Base-by-base conservation (phyloP, 2,329 filamentous ascomycete species). In the Fusarium chaquense region DNA sequence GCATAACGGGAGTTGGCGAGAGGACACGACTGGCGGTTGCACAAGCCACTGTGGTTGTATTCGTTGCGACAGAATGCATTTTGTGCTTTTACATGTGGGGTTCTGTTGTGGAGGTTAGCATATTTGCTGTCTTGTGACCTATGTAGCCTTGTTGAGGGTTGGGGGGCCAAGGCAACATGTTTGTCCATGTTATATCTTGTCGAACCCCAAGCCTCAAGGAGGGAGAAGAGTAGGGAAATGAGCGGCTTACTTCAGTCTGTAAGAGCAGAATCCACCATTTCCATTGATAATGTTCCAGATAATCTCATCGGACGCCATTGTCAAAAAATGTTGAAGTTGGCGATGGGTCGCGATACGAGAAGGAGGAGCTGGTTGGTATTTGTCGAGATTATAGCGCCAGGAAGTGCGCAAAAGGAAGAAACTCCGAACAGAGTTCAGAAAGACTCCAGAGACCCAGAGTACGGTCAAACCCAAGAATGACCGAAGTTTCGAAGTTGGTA, bases 1-100 rank as follows among this genome's bases (percentile, higher is more conserved):
- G 95, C 95, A 85, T 98, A 98, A 65, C 94, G 89, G 40, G 90
- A 93, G 83, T 97, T 98, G 72, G 94, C 93, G 60, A 97, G 89
- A 4, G 94, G 94, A 78, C 94, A 97, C 56, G 92, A 93, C 80
- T 97, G 93, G 62, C 93, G 87, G 78, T 93, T 94, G 83, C 93
- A 96, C 67, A 95, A 87, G 58, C 93, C 91, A 15, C 89, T 92
- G 52, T 94, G 91, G 79, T 97, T 97, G 86, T 94, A 91, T 82
- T 95, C 94, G 82, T 98, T 97, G 79, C 95, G 91, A 82, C 96
- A 99, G 82, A 98, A 99, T 0, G 49, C 9, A 4, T 36, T 26
- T 22, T 51, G 36, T 16, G 49, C 49, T 20, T 51, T 51, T 4
- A 38, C 35, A 12, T 51, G 49, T 0, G 49, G 49, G 7, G 76